phyloP scores from a whole-genome alignment of 2,329 filamentous ascomycete genomes.

The Diplodia mutila region DNA sequence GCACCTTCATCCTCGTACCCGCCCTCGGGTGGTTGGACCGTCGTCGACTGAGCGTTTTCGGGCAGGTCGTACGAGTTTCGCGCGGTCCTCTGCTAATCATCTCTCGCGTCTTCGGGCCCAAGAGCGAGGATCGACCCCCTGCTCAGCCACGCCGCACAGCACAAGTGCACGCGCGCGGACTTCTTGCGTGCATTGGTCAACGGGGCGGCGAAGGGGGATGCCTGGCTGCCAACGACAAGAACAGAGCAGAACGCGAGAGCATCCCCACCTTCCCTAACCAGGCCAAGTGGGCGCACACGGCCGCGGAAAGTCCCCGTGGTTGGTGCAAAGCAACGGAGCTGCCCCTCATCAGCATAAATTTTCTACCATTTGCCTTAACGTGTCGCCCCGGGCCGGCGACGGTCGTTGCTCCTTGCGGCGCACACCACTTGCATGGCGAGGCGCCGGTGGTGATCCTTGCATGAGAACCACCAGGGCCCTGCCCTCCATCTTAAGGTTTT shows the following conservation, averaged over 20 bases:
- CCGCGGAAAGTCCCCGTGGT: not conserved
- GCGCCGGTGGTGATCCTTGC: slow-evolving; percentile 8
- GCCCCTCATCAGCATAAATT: slow-evolving; percentile 4
- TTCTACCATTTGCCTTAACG: not conserved
- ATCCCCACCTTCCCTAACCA: slow-evolving; percentile 16
- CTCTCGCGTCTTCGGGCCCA: not conserved
- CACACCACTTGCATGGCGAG: slow-evolving; percentile 5
- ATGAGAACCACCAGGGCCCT: not conserved
- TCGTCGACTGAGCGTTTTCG: slow-evolving; percentile 2
- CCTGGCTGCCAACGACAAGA: not conserved
- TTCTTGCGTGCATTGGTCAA: slow-evolving; percentile 4
- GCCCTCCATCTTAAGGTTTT: not conserved
- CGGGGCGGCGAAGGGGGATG: slow-evolving; percentile 2
- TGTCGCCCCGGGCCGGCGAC: not conserved
- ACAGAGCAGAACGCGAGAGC: not conserved
- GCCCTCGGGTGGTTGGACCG: not conserved
- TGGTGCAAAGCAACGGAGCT: slow-evolving; percentile 1
- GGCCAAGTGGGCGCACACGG: slow-evolving; percentile 7
- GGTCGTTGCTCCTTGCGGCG: slow-evolving; percentile 4
- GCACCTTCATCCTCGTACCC: not conserved
- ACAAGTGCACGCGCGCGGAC: slow-evolving; percentile 18
- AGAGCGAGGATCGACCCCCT: slow-evolving; percentile 18
- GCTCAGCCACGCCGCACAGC: slow-evolving; percentile 23
- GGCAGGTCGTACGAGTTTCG: slow-evolving; percentile 22
- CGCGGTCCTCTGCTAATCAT: slow-evolving; percentile 13